phyloP scores from a whole-genome alignment of 2,329 filamentous ascomycete species.

The Fusarium anthophilum region DNA sequence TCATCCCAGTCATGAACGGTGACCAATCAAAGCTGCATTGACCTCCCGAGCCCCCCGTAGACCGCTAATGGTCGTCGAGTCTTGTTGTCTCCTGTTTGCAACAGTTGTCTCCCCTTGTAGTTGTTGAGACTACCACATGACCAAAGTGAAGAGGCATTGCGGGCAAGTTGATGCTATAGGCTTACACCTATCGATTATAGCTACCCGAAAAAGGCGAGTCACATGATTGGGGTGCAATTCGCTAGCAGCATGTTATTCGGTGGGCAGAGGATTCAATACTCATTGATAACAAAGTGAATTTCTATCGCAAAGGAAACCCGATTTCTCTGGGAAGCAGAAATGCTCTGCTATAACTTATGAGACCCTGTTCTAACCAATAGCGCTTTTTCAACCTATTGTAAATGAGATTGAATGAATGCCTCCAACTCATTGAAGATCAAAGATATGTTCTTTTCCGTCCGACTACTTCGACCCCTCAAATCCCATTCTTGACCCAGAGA shows the following conservation, averaged over 20 bases:
- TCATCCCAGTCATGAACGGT: not conserved
- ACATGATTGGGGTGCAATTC: not conserved
- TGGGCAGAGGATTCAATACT: fast-evolving
- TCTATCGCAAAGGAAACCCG: fast-evolving
- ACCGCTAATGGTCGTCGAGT: not conserved
- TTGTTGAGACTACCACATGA: not conserved
- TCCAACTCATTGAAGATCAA: too few relatives aligned
- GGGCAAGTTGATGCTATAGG: fast-evolving
- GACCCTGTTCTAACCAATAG: fast-evolving
- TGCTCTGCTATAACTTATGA: fast-evolving
- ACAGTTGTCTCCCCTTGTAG: not conserved
- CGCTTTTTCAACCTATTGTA: fast-evolving
- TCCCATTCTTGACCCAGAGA: not conserved
- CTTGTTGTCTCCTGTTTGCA: not conserved
- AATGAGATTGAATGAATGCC: fast-evolving
- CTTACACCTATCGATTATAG: fast-evolving
- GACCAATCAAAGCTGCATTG: not conserved
- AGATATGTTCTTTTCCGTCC: fast-evolving
- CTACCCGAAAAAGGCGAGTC: fast-evolving
- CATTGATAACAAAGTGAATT: too few relatives aligned
- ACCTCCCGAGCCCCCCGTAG: not conserved
- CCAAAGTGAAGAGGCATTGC: not conserved
- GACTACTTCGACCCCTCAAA: not conserved
- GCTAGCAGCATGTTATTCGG: fast-evolving
- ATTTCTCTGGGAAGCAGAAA: fast-evolving